Conservation (phyloP, 2,329 filamentous ascomycete genomes). For the Apiospora aurea region DNA sequence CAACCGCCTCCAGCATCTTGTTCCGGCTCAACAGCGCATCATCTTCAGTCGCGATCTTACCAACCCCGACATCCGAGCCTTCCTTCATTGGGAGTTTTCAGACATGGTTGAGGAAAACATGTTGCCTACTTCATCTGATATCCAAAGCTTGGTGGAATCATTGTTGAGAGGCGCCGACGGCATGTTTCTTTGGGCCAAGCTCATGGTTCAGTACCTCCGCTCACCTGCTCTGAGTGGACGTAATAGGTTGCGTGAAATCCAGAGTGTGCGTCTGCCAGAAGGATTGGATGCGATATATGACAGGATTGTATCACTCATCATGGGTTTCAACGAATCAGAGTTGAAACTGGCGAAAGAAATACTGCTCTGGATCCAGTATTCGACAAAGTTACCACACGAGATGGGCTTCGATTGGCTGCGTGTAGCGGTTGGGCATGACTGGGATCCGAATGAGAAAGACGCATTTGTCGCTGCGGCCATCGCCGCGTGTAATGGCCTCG, state of each 20-base stretch:
- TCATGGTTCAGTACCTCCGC: neutral
- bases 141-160: neutral
- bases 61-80: neutral
- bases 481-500: neutral
- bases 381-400: neutral
- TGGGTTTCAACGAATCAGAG: neutral
- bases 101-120: neutral
- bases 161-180: neutral
- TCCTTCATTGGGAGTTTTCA: neutral
- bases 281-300: neutral
- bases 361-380: neutral
- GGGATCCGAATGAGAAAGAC: neutral
- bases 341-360: neutral
- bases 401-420: neutral
- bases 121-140: neutral
- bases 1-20: neutral
- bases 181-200: neutral
- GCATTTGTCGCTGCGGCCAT: neutral
- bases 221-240: neutral
- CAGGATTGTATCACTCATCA: neutral
- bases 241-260: neutral
- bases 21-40: neutral
- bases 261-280: neutral
- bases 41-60: neutral
- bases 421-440: neutral